Evolutionary conservation across 2,329 filamentous ascomycete genomes (phyloP).

Genomic region (Fusarium goolgardi): DNA sequence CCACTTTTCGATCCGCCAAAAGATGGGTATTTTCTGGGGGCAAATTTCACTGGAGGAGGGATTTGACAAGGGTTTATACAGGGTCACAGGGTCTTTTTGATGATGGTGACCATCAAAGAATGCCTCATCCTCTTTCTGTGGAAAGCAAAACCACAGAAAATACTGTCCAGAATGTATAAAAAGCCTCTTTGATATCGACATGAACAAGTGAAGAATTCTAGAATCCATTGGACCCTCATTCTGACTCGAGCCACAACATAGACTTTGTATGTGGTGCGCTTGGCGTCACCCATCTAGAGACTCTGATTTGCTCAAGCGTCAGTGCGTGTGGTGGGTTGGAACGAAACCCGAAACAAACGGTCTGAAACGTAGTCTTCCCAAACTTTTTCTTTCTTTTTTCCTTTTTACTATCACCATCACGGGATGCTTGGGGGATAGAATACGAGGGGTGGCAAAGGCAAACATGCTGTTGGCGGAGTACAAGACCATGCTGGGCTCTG

Average conservation of each 20-base stretch:
- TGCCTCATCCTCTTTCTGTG: not conserved
- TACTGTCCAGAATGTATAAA: not conserved
- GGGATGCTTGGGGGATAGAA: conserved; percentile 1
- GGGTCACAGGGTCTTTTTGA: conserved; percentile 29
- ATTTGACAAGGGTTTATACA: conserved; percentile 3
- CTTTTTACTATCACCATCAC: not conserved
- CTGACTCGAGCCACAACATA: conserved; percentile 10
- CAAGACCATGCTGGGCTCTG: conserved; percentile 13
- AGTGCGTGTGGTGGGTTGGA: conserved; percentile 26
- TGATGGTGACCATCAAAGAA: conserved; percentile 2
- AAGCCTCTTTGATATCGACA: not conserved
- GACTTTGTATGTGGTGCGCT: not conserved
- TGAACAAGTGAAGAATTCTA: not conserved
- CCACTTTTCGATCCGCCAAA: conserved; percentile 37
- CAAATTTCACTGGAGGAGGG: conserved; percentile 11
- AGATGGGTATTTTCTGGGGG: conserved; percentile 26
- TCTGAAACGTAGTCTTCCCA: conserved; percentile 36
- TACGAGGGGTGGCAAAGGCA: conserved; percentile 12
- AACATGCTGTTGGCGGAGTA: conserved; percentile 21
- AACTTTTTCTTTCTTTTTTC: not conserved
- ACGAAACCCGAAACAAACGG: conserved; percentile 40
- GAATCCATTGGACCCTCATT: not conserved
- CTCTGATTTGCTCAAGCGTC: conserved; percentile 24
- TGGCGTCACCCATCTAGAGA: conserved; percentile 18
- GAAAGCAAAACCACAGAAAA: not conserved